Evolutionary conservation across 2,329 filamentous ascomycete species (phyloP).

Genomic region (Aspergillus sp.): DNA sequence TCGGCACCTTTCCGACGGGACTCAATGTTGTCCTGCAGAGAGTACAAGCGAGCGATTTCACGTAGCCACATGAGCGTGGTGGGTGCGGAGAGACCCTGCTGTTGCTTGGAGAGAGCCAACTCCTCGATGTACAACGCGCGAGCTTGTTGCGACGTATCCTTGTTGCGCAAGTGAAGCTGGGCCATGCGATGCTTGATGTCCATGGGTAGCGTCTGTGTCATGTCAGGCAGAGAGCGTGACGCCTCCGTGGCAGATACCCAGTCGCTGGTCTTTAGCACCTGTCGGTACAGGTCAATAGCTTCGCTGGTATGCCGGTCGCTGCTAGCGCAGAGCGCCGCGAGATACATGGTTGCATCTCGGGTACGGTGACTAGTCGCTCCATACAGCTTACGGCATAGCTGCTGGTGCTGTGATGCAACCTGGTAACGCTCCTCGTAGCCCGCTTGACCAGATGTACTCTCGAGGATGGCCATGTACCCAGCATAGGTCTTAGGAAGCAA

Average conservation of each 20-base stretch:
- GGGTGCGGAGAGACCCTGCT: slow-evolving; percentile 51
- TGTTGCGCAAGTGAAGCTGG: slow-evolving; percentile 50
- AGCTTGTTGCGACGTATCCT: slow-evolving; percentile 41
- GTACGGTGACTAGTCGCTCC: slow-evolving; percentile 39
- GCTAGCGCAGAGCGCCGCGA: slow-evolving; percentile 52
- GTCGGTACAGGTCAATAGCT: slow-evolving; percentile 50
- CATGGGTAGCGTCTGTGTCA: slow-evolving; percentile 42
- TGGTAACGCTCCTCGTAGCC: slow-evolving; percentile 50
- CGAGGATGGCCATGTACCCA: slow-evolving; percentile 53
- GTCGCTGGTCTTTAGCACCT: slow-evolving; percentile 46
- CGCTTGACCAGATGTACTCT: slow-evolving; percentile 43
- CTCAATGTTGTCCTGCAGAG: slow-evolving; percentile 43
- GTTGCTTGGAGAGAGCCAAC: slow-evolving; percentile 47
- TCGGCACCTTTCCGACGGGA: slow-evolving; percentile 41
- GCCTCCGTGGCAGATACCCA: slow-evolving; percentile 37
- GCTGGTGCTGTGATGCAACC: slow-evolving; percentile 53
- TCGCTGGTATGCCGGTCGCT: slow-evolving; percentile 48
- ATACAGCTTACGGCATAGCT: slow-evolving; percentile 47
- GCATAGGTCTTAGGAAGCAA: slow-evolving; percentile 51
- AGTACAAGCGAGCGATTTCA: slow-evolving; percentile 48
- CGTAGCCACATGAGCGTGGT: slow-evolving; percentile 48
- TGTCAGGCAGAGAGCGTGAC: slow-evolving; percentile 32
- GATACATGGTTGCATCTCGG: slow-evolving; percentile 40
- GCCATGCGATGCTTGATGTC: slow-evolving; percentile 55
- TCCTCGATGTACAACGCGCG: slow-evolving; percentile 46